Conservation (phyloP, 208 protist species). For the Trypanosoma theileri region DNA sequence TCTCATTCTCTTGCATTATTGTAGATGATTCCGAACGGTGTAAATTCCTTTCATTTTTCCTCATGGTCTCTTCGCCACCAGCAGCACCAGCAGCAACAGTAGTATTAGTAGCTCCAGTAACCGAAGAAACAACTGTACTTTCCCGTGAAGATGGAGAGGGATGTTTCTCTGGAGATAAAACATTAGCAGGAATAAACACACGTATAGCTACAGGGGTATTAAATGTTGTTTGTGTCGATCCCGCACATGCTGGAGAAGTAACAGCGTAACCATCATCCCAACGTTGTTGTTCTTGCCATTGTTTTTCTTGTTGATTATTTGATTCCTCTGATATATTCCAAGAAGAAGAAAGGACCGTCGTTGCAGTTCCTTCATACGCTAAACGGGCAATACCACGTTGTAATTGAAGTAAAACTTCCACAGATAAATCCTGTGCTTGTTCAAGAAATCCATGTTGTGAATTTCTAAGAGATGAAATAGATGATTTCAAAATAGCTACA, state of each 20-base stretch:
- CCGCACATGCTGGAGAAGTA: slow-evolving; percentile 13
- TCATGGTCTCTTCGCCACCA: too few relatives aligned
- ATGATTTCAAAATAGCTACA: slow-evolving; percentile 49
- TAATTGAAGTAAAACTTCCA: slow-evolving; percentile 64
- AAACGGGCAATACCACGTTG: slow-evolving; percentile 49
- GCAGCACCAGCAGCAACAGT: background rate
- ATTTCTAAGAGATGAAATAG: background rate
- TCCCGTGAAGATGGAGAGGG: background rate
- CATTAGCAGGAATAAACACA: slow-evolving; percentile 63
- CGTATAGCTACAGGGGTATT: slow-evolving; percentile 69
- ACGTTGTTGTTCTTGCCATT: background rate
- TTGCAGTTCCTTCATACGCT: slow-evolving; percentile 40
- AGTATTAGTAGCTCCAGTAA: background rate
- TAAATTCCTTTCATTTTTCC: background rate
- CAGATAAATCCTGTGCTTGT: slow-evolving; percentile 31
- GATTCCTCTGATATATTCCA: slow-evolving; percentile 46
- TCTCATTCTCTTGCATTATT: background rate
- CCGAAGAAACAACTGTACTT: background rate
- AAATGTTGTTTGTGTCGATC: slow-evolving; percentile 34
- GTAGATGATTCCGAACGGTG: background rate
- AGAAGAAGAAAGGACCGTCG: slow-evolving; percentile 25
- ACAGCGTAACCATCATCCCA: slow-evolving; percentile 32
- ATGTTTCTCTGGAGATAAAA: slow-evolving; percentile 1
- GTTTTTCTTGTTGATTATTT: slow-evolving; percentile 2
- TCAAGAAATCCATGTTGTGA: slow-evolving; percentile 8